Percentiles rank a stretch among this genome's conserved stretches.
Conservation (phyloP, 225 moss, liverwort and hornwort genomes). For the Anthoceros angustus region DNA sequence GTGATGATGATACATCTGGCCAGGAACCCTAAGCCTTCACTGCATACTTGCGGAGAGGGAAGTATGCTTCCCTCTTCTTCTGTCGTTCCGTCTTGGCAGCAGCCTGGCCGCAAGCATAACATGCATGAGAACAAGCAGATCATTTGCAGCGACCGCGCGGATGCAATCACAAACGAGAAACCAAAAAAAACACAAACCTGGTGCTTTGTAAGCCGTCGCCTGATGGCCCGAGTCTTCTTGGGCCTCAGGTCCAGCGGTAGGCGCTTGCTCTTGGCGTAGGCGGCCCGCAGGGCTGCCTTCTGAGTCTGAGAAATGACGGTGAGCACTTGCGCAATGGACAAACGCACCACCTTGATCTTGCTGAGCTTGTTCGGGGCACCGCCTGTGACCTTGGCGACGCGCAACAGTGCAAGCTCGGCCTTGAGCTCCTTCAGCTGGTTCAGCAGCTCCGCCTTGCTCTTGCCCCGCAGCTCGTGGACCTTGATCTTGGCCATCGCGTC, state of each 20-base stretch:
- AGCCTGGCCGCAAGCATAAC: too few relatives aligned
- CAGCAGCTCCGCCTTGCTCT: constrained; percentile 4
- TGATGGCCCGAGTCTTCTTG: constrained; percentile 86
- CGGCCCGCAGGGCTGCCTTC: constrained; percentile 59
- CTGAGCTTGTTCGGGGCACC: constrained; percentile 65
- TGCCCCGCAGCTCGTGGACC: constrained; percentile 1
- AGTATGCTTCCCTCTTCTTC: constrained; percentile 77
- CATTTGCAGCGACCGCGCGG: too few relatives aligned
- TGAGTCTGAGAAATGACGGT: constrained; percentile 75
- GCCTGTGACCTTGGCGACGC: constrained; percentile 79
- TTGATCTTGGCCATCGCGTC: constrained; percentile 3
- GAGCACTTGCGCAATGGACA: constrained; percentile 77
- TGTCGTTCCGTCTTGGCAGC: constrained; percentile 60
- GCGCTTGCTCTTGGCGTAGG: constrained; percentile 64
- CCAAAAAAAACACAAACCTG: constrained; percentile 23
- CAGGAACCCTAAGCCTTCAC: constrained; percentile 30
- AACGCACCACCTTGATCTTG: constrained; percentile 84
- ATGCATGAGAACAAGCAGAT: too few relatives aligned
- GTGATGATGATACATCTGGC: too few relatives aligned
- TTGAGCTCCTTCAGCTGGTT: constrained; percentile 72
- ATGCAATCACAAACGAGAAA: too few relatives aligned
- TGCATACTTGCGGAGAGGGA: constrained; percentile 65
- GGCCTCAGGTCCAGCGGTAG: constrained; percentile 73
- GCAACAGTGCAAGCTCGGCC: constrained; percentile 65
- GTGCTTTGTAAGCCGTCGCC: constrained; percentile 64